phyloP scores from a whole-genome alignment of 2,329 filamentous ascomycete species.

The Pseudocercospora macadamiae region DNA sequence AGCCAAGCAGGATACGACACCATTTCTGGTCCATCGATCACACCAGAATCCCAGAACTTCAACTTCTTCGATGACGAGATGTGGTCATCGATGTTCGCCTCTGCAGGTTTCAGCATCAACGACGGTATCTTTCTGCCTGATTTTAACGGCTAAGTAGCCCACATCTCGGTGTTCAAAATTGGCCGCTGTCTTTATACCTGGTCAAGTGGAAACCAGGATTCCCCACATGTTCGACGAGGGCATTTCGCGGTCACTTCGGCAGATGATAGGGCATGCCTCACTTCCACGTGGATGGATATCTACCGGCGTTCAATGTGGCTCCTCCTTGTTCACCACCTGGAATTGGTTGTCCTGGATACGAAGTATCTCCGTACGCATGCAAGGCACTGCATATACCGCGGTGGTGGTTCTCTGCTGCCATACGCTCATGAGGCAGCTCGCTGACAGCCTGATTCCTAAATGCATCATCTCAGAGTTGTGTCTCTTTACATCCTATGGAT shows the following conservation, averaged over 20 bases:
- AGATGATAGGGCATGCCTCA: neutral
- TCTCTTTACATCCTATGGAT: too few relatives aligned
- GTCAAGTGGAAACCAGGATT: neutral
- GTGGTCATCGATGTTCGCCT: neutral
- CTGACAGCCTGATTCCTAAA: too few relatives aligned
- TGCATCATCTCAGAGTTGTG: too few relatives aligned
- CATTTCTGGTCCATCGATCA: neutral
- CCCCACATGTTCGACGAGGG: neutral
- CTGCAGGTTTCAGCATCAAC: neutral
- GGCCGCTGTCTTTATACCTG: neutral
- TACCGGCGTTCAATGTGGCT: neutral
- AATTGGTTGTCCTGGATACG: too few relatives aligned
- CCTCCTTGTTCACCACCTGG: too few relatives aligned
- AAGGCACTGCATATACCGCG: too few relatives aligned
- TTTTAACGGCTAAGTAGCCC: slow-evolving; percentile 33
- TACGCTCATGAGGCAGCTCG: too few relatives aligned
- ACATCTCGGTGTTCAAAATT: slow-evolving; percentile 35
- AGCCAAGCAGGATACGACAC: neutral
- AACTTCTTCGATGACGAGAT: slow-evolving; percentile 4
- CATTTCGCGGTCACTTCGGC: neutral
- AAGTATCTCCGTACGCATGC: too few relatives aligned
- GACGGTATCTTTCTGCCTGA: slow-evolving; percentile 11
- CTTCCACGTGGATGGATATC: too few relatives aligned
- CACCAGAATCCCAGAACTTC: slow-evolving; percentile 10
- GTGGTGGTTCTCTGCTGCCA: too few relatives aligned